Evolutionary conservation across 225 moss, liverwort and hornwort species (phyloP), one percentile per base, ranked within the genome.

Genomic region (Straminergon stramineum): DNA sequence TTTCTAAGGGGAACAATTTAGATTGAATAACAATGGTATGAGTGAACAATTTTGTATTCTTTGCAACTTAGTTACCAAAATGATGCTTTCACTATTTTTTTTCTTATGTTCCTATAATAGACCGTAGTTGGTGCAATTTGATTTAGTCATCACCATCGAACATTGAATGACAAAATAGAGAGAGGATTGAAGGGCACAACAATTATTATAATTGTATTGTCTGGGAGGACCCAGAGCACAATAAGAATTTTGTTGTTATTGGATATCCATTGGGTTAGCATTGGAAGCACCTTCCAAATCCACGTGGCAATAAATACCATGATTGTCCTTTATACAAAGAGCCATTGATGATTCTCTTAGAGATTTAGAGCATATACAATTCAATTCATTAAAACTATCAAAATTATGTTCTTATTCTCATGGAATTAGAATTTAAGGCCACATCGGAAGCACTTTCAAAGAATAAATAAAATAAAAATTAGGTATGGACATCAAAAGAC

Each of bases 11-110:
- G 5, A 11, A 35, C 4, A 0, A 1, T 35, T 66, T 34, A 66
- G 66, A 3, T 11, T 66, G 10, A 3, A 19, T 66, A 18, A 66
- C 3, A 35, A 19, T 19, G 19, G 18, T 9, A 34, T 19, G 3
- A 66, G 34, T n/a, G 0, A 13, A n/a, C 0, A n/a, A n/a, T 4
- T n/a, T 0, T n/a, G 7, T n/a, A 4, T 13, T 7, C 2, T n/a
- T 69, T 2, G 2, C 22, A 67, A 20, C 0, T 0, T 67, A 35
- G 11, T 67, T 67, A 19, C 11, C 2, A 69, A n/a, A 22, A n/a
- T 69, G 4, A n/a, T 22, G 69, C 12, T 69, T 69, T 69, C 23
- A 39, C 0, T 69, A 0, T 12, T n/a, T 69, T 5, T 22, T 10
- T 22, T 69, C 7, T 69, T 69, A n/a, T 22, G 35, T 19, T 35